phyloP scores from a whole-genome alignment of 768 basidiomycete species.

The Podaxis carcinomalis region DNA sequence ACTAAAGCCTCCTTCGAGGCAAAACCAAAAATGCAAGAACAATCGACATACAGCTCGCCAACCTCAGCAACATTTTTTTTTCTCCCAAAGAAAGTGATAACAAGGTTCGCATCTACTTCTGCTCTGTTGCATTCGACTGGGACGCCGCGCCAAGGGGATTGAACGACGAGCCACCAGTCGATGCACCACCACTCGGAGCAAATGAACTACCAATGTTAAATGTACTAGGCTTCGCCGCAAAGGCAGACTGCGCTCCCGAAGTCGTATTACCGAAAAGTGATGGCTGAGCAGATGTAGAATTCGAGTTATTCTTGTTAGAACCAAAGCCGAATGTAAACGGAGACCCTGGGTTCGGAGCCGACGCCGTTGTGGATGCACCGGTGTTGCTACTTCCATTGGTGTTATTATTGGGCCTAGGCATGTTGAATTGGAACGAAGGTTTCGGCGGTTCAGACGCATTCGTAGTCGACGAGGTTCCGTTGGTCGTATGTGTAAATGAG shows the following conservation, averaged over 20 bases:
- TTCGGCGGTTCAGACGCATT: neutral
- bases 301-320: neutral
- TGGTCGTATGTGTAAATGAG: neutral
- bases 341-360: neutral
- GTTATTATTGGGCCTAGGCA: neutral
- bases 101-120: constrained; percentile 2
- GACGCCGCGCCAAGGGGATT: neutral
- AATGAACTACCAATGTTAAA: neutral
- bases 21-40: neutral
- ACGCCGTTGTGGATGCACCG: neutral
- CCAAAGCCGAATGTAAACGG: neutral
- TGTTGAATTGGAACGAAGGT: neutral
- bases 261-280: neutral
- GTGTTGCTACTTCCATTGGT: neutral
- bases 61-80: neutral
- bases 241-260: neutral
- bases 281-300: neutral
- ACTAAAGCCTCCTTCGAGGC: neutral
- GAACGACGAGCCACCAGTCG: neutral
- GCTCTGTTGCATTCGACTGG: neutral
- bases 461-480: neutral
- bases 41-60: neutral
- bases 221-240: neutral
- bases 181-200: neutral
- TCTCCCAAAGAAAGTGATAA: neutral